Percentiles rank a stretch among this genome's conserved stretches.
Conservation (phyloP, 257 asterid genomes). For the Verbascum thapsus region DNA sequence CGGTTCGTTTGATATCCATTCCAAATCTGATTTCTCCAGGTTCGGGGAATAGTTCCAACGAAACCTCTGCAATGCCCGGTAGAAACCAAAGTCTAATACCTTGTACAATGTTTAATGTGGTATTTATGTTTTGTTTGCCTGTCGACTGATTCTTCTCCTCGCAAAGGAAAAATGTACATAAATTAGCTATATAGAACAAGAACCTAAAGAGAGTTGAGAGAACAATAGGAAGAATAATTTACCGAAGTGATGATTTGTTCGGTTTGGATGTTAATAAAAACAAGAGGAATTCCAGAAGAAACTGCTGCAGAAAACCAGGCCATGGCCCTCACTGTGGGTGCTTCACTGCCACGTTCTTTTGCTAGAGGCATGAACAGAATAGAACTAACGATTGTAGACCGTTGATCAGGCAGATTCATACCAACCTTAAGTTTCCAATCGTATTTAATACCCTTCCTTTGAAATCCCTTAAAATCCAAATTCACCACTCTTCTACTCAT, state of each 20-base stretch:
- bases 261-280: slow-evolving; percentile 50
- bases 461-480: slow-evolving; percentile 43
- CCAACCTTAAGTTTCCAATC: slow-evolving; percentile 55
- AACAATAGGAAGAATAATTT: slow-evolving; percentile 2
- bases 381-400: slow-evolving; percentile 46
- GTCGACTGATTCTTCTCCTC: slow-evolving; percentile 35
- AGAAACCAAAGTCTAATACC: slow-evolving; percentile 57
- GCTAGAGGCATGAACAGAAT: slow-evolving; percentile 49
- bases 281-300: slow-evolving; percentile 50
- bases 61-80: slow-evolving; percentile 47
- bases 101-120: slow-evolving; percentile 31
- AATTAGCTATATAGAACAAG: neutral
- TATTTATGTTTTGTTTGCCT: slow-evolving; percentile 34
- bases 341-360: slow-evolving; percentile 39
- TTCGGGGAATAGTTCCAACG: slow-evolving; percentile 37
- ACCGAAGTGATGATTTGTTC: slow-evolving; percentile 50
- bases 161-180: neutral
- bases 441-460: slow-evolving; percentile 41
- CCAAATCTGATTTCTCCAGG: slow-evolving; percentile 53
- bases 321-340: slow-evolving; percentile 47
- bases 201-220: neutral
- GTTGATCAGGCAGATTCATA: slow-evolving; percentile 44
- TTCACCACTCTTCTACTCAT: slow-evolving; percentile 55
- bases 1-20: slow-evolving; percentile 48
- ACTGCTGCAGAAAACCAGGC: slow-evolving; percentile 69